These are phyloP conservation scores for Colletotrichum sojae DNA, from an alignment of 2,329 filamentous ascomycete species.

Conservation along the genomic window DNA sequence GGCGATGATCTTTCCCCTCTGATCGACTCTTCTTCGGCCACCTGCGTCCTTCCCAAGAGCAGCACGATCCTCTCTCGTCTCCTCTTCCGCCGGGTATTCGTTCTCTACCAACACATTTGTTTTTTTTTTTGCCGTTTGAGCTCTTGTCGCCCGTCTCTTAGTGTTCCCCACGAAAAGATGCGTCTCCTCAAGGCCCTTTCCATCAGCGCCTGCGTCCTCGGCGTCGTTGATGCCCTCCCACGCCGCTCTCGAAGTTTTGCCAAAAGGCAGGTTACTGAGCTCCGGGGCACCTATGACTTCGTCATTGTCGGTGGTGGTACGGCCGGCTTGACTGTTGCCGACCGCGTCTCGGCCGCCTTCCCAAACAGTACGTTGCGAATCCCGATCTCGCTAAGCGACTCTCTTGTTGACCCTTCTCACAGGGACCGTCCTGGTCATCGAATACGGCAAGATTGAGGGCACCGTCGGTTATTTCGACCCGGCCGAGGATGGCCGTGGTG, in stretches of 20 bases:
- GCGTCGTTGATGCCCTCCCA: conserved; percentile 42
- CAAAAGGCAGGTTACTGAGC: conserved; percentile 46
- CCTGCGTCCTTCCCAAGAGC: not conserved
- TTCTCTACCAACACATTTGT: not conserved
- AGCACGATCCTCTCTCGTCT: not conserved
- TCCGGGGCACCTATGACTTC: conserved; percentile 49
- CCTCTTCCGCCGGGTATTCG: not conserved
- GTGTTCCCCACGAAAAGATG: not conserved
- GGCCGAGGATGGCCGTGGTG: conserved; percentile 44
- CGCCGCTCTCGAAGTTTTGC: conserved; percentile 34
- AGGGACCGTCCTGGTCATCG: not conserved
- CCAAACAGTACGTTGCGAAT: conserved; percentile 43
- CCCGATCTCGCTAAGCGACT: not conserved
- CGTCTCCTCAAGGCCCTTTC: not conserved
- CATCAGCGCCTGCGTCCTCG: not conserved
- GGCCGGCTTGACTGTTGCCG: conserved; percentile 51
- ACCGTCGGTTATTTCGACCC: conserved; percentile 48
- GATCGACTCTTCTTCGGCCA: not conserved
- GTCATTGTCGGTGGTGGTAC: conserved; percentile 51
- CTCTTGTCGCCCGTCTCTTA: not conserved
- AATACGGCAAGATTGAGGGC: conserved; percentile 11
- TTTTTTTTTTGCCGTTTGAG: not conserved
- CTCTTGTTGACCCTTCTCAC: not conserved
- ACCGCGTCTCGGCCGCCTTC: conserved; percentile 49
- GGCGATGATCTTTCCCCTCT: not conserved